phyloP scores from a whole-genome alignment of 2,329 filamentous ascomycete species.

The Chrysosporium keratinophilum region DNA sequence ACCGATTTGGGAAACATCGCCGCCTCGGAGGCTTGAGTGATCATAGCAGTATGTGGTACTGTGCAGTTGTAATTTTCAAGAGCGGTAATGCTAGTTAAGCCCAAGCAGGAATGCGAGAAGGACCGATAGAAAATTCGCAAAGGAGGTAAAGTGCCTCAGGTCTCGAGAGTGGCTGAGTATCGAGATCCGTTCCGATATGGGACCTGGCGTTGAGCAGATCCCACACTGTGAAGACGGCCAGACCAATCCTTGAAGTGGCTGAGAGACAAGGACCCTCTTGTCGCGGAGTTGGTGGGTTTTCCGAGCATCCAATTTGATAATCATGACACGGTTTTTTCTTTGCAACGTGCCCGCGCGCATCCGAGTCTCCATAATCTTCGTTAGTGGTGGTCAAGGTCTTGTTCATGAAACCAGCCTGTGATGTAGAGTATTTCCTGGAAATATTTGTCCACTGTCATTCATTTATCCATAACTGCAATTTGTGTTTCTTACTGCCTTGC shows the following conservation, averaged over 20 bases:
- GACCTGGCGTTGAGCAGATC: no score
- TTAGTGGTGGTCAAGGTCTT: background rate
- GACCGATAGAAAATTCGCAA: no score
- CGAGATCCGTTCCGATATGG: no score
- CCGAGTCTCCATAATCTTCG: constrained; percentile 3
- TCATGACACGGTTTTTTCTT: constrained; percentile 7
- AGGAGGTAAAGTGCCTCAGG: no score
- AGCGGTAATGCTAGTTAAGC: no score
- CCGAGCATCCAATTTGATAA: background rate
- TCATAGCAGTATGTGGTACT: no score
- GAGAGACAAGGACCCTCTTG: background rate
- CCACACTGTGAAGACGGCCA: no score
- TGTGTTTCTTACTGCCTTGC: background rate
- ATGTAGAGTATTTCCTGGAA: background rate
- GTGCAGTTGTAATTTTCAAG: no score
- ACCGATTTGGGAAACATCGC: no score
- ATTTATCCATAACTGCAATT: background rate
- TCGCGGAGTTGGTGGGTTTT: constrained; percentile 1
- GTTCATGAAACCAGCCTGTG: background rate
- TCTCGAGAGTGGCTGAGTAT: no score
- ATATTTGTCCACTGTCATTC: background rate
- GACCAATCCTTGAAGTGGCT: background rate
- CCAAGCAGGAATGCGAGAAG: no score
- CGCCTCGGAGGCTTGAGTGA: no score
- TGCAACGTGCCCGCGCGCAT: background rate